Base-by-base conservation (phyloP, 2,329 filamentous ascomycete genomes). In the Torrubiella hemipterigena region DNA sequence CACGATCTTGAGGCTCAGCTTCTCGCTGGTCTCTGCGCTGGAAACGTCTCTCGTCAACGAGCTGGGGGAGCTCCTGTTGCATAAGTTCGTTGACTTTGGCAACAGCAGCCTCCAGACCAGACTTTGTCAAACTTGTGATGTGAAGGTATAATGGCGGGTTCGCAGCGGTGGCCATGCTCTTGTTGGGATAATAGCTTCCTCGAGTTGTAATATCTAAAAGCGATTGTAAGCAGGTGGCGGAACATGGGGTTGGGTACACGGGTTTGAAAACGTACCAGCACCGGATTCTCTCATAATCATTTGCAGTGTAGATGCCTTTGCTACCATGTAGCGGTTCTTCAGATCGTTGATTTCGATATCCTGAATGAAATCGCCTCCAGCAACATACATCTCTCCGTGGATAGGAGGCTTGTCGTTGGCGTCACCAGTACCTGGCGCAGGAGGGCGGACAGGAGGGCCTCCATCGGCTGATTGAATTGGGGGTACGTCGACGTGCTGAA, bases 241-340 rank as follows among this genome's bases (percentile, higher is more conserved):
- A n/a, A n/a, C n/a, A n/a, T n/a, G n/a, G n/a, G n/a, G n/a, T n/a
- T n/a, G n/a, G n/a, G n/a, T n/a, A n/a, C n/a, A n/a, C n/a, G n/a
- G n/a, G n/a, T n/a, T n/a, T n/a, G n/a, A n/a, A n/a, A n/a, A n/a
- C 87, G 78, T 98, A 98, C 91, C 91, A 72, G 91, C 89, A 73
- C 91, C 91, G 78, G 89, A 96, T 52, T 95, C 85, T 68, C 9
- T 79, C 87, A 81, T 93, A 95, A 98, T 91, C 89, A 91, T 94
- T 75, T 94, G 93, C 69, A 96, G 91, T 43, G 86, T 94, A 48
- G 85, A 82, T 50, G 87, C 86, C 67, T 95, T 96, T 42, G 89
- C 98, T 63, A 98, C 71, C 56, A 87, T 81, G 59, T 98, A 98
- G 47, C 89, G 83, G 56, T 96, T 98, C 42, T 89, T 81, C 50